A percentile compares a stretch with the other conserved stretches of the same genome.
phyloP scores from a whole-genome alignment of 371 early-diverging fungal species.

The Catenaria anguillulae region DNA sequence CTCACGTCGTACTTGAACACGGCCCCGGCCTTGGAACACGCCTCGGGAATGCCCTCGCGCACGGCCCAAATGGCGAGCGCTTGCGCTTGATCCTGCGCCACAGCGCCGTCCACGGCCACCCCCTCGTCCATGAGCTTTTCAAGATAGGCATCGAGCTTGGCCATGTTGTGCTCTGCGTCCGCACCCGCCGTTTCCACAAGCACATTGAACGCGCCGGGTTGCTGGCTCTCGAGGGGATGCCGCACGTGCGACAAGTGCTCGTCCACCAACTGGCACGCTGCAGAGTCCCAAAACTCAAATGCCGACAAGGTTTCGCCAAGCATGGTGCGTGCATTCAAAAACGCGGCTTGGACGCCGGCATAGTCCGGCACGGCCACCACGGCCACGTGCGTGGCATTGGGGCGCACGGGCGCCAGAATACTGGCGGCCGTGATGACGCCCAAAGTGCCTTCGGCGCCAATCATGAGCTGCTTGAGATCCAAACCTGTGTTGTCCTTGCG shows the following conservation, averaged over 20 bases:
- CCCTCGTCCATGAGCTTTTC: constrained; percentile 50
- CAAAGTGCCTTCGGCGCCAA: constrained; percentile 90
- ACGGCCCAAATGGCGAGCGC: constrained; percentile 63
- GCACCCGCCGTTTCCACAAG: constrained; percentile 87
- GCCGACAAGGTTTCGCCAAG: constrained; percentile 88
- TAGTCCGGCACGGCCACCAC: constrained; percentile 59
- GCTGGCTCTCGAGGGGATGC: constrained; percentile 31
- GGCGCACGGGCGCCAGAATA: constrained; percentile 51
- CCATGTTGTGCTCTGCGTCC: constrained; percentile 72
- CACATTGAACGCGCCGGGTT: constrained; percentile 53
- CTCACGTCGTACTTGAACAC: constrained; percentile 87
- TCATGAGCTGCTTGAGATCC: constrained; percentile 86
- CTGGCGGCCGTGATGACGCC: constrained; percentile 83
- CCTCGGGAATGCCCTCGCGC: constrained; percentile 87
- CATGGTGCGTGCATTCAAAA: constrained; percentile 53
- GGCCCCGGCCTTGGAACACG: constrained; percentile 61
- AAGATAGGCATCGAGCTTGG: constrained; percentile 53
- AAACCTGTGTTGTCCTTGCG: constrained; percentile 81
- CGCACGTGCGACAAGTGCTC: constrained; percentile 26
- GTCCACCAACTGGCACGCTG: constrained; percentile 49
- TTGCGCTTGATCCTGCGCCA: constrained; percentile 78
- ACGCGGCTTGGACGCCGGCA: constrained; percentile 63
- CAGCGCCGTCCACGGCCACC: constrained; percentile 66
- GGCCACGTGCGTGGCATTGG: constrained; percentile 48
- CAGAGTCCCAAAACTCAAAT: constrained; percentile 88